Evolutionary conservation across 495 filamentous ascomycete species (phyloP).

Genomic region (Staphylotrichum longicolle): DNA sequence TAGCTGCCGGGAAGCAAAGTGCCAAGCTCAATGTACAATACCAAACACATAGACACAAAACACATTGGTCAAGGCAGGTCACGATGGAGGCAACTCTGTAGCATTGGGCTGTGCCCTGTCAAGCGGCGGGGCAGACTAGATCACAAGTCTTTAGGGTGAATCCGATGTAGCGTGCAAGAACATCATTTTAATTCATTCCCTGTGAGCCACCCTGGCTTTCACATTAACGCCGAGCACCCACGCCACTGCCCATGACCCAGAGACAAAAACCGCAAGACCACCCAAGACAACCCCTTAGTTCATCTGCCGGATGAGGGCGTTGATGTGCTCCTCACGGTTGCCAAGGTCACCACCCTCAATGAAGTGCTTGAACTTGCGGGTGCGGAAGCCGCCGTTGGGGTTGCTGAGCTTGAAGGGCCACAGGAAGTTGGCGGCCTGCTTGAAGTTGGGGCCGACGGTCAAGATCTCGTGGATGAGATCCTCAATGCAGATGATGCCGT

Average conservation of each 20-base stretch:
- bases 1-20: no score
- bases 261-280: constrained; percentile 38
- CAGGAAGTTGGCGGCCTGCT: constrained; percentile 99
- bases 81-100: constrained; percentile 17
- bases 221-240: constrained; percentile 35
- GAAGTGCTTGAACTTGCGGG: constrained; percentile 98
- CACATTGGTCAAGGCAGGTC: neutral
- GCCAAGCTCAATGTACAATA: neutral
- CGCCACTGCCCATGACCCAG: constrained; percentile 38
- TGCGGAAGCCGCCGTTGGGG: constrained; percentile 92
- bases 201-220: constrained; percentile 25
- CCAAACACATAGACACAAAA: neutral
- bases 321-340: constrained; percentile 99
- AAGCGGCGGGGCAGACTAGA: constrained; percentile 25
- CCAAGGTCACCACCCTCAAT: constrained; percentile 97
- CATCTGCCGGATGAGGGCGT: constrained; percentile 94
- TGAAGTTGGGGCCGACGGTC: constrained; percentile 98
- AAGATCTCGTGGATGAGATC: constrained; percentile 99
- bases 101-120: constrained; percentile 28
- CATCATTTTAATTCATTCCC: constrained; percentile 38
- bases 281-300: constrained; percentile 61
- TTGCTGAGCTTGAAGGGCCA: constrained; percentile 99
- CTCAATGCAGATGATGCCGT: constrained; percentile 98
- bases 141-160: constrained; percentile 26
- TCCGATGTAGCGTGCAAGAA: constrained; percentile 24